These are phyloP conservation scores for Coemansia sp. DNA, from an alignment of 192 early-diverging fungal genomes.

Conservation along the genomic window DNA sequence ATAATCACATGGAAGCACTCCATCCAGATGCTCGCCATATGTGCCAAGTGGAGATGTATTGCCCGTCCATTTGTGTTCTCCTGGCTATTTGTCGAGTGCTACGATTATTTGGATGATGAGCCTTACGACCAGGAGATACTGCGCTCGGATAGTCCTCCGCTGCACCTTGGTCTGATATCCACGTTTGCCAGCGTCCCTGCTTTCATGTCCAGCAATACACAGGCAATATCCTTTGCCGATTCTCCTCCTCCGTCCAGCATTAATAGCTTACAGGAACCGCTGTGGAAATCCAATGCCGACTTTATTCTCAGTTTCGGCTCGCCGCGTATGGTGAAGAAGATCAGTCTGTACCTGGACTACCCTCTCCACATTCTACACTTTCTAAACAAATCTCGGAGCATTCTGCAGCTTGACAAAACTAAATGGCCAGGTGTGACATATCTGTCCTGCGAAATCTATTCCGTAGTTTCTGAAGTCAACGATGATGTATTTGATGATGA, in stretches of 20 bases:
- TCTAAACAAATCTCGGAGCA: background rate
- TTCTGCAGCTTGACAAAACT: background rate
- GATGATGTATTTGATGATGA: background rate
- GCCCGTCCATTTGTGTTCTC: background rate
- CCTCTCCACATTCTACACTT: background rate
- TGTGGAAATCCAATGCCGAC: background rate
- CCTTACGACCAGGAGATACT: background rate
- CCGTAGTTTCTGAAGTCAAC: background rate
- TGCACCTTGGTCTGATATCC: background rate
- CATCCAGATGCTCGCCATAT: background rate
- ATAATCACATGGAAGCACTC: background rate
- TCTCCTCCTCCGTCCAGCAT: background rate
- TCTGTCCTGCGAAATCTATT: background rate
- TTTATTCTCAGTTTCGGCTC: background rate
- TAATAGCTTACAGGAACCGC: background rate
- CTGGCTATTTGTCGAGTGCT: background rate
- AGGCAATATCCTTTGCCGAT: background rate
- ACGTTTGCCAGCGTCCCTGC: background rate
- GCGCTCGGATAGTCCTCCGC: background rate
- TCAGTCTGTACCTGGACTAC: background rate
- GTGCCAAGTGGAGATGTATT: background rate
- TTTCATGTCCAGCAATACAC: background rate
- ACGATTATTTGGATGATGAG: background rate
- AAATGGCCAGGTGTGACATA: background rate
- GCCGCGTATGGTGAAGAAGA: background rate